Evolutionary conservation across 176 grass and related monocot species (phyloP), one percentile per base, ranked within the genome.

Genomic region (Eragrostis nindensis): DNA sequence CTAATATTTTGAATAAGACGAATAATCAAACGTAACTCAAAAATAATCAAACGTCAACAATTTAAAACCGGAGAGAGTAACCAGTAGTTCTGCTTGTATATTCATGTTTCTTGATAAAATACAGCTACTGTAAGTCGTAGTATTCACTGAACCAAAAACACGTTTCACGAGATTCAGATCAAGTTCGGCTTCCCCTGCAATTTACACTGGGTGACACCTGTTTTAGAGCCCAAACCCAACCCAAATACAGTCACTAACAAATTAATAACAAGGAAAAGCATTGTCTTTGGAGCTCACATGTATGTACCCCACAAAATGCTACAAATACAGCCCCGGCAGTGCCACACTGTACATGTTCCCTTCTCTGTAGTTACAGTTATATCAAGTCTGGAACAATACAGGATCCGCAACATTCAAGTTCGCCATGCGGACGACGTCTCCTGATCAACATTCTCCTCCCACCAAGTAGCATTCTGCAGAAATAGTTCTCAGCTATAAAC

Each of bases 381-480:
- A 54, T 19, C 21, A 39, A 61, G 21, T 39, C 54, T 45, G 70
- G 73, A 29, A 69, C 62, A 75, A 12, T 61, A 53, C 6, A 68
- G 47, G 29, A 83, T 30, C 17, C 14, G 32, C 32, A 43, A 53
- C 19, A 8, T 49, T 95, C 70, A 98, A 84, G 86, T 95, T 83
- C 96, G 29, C 92, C 96, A 98, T 16, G 90, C 92, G 42, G 92
- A 69, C 1, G 92, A 95, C 13, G 81, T 80, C 84, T 98, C 96
- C 82, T 91, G 82, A 82, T 98, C 90, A 6, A 80, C 76, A 85
- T 84, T 89, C 67, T 98, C 96, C 52, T 98, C 96, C 96, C 96
- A 98, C 96, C 96, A 98, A 65, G 96, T 98, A 59, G 96, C 96
- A 84, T 91, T 98, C 96, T 98, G 78, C 70, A 89, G 70, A 40